A percentile compares a stretch with the other conserved stretches of the same genome.
phyloP scores from a whole-genome alignment of 768 basidiomycete species.

The Suillus americanus region DNA sequence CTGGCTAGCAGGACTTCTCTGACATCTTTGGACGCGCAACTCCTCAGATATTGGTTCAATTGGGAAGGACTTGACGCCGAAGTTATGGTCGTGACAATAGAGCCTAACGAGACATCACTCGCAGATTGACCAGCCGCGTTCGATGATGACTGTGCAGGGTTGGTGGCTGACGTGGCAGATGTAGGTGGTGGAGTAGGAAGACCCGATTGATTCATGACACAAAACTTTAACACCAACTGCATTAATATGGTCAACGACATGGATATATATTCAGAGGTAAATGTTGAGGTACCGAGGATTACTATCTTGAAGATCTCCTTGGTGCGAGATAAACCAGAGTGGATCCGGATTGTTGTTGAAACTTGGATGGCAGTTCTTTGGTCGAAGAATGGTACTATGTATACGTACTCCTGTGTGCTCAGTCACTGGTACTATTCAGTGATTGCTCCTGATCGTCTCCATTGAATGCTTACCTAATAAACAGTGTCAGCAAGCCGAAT shows the following conservation, averaged over 20 bases:
- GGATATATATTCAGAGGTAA: not conserved
- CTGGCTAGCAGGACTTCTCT: conserved; percentile 57
- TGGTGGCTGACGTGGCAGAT: conserved; percentile 15
- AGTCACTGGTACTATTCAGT: no score
- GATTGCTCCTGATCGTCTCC: no score
- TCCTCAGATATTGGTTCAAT: conserved; percentile 46
- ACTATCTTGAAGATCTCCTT: not conserved
- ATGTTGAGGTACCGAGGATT: not conserved
- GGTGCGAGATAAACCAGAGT: not conserved
- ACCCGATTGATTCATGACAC: conserved; percentile 26
- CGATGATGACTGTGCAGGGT: conserved; percentile 14
- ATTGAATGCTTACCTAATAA: no score
- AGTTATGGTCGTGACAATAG: conserved; percentile 47
- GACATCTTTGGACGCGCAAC: conserved; percentile 53
- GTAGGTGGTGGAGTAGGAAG: conserved; percentile 25
- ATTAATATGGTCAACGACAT: not conserved
- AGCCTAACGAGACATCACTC: conserved; percentile 33
- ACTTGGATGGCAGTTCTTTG: not conserved
- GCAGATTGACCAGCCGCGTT: conserved; percentile 12
- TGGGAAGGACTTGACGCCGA: conserved; percentile 35
- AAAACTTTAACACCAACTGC: not conserved
- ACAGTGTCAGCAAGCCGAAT: no score
- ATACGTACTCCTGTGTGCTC: not conserved
- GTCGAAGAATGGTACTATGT: not conserved
- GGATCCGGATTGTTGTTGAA: not conserved